Conservation (phyloP, 164 flowering plant species). For the Taxillus chinensis region DNA sequence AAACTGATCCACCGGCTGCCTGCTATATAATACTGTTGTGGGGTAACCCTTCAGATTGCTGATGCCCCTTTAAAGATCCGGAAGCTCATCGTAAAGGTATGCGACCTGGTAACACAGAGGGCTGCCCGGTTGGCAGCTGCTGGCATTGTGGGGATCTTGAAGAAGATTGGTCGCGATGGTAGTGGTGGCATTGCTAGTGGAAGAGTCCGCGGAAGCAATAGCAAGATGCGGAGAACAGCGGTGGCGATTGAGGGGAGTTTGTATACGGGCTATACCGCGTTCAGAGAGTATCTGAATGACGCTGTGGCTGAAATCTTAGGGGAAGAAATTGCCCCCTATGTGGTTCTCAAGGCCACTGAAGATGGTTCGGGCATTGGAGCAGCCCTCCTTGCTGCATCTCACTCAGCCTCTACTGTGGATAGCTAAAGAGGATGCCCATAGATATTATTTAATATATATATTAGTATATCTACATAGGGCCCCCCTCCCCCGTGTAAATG, state of each 20-base stretch:
- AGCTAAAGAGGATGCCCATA: slow-evolving; percentile 24
- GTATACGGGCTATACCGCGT: slow-evolving; percentile 48
- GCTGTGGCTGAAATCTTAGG: slow-evolving; percentile 70
- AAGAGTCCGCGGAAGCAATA: slow-evolving; percentile 31
- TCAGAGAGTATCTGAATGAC: slow-evolving; percentile 74
- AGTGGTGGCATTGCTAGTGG: slow-evolving; percentile 51
- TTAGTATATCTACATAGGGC: slow-evolving; percentile 15
- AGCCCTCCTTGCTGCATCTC: slow-evolving; percentile 76
- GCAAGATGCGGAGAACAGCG: slow-evolving; percentile 59
- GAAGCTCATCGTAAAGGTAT: slow-evolving; percentile 63
- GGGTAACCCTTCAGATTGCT: slow-evolving; percentile 31
- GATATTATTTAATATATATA: slow-evolving; percentile 16
- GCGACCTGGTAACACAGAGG: slow-evolving; percentile 72
- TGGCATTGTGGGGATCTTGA: slow-evolving; percentile 86
- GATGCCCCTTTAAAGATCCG: slow-evolving; percentile 63
- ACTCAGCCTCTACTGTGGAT: slow-evolving; percentile 39
- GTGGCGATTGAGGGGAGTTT: slow-evolving; percentile 78
- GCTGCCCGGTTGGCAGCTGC: slow-evolving; percentile 94
- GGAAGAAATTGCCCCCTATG: slow-evolving; percentile 58
- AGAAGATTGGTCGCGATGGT: slow-evolving; percentile 92
- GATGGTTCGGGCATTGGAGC: slow-evolving; percentile 93
- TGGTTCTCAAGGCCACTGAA: slow-evolving; percentile 51
- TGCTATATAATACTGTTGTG: too few species aligned
- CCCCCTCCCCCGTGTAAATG: slow-evolving; percentile 22
- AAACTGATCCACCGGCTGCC: too few species aligned